Evolutionary conservation across 352 stramenopile species (phyloP), one percentile per base, ranked within the genome.

Genomic region (Phytophthora multivora): DNA sequence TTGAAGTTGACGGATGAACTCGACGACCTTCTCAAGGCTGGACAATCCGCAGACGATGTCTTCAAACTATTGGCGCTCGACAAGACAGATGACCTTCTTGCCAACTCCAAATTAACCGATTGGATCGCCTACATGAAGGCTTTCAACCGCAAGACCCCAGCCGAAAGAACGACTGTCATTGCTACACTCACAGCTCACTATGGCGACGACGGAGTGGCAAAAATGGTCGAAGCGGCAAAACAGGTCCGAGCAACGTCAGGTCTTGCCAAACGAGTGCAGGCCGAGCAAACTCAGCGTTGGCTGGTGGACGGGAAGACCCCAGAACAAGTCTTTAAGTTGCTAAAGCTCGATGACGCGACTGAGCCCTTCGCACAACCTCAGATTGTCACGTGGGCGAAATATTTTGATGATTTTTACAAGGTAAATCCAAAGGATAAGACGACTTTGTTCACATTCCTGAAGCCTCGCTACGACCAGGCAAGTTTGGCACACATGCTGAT

Each of bases 91-190:
- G 18, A 63, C 5, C 16, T 63, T 11, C 26, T 63, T 1, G 26
- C 12, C 11, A 53, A 41, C 26, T 28, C 49, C 21, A 18, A 49
- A 6, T 15, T 66, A n/a, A 33, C 40, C 16, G 41, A 28, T 12
- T 60, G 39, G 58, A 59, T 66, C 25, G 35, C 4, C 16, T 59
- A 66, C 49, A 54, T 66, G 31, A 66, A 66, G 13, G n/a, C 13
- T 5, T 59, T 65, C 9, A 65, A 65, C 49, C 7, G 33, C 8
- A 10, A 51, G 28, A 53, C 59, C 18, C 57, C 57, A 7, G 40
- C 21, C 4, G 18, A 65, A 5, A 49, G 40, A 28, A 30, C 31
- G 1, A 53, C 15, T 33, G 12, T 65, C 39, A 53, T 65, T 9
- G 23, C 35, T 18, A 59, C 49, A 23, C 31, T 65, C 10, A 65